Conservation (phyloP, 371 early-diverging fungal genomes). For the Mucor circinelloides region DNA sequence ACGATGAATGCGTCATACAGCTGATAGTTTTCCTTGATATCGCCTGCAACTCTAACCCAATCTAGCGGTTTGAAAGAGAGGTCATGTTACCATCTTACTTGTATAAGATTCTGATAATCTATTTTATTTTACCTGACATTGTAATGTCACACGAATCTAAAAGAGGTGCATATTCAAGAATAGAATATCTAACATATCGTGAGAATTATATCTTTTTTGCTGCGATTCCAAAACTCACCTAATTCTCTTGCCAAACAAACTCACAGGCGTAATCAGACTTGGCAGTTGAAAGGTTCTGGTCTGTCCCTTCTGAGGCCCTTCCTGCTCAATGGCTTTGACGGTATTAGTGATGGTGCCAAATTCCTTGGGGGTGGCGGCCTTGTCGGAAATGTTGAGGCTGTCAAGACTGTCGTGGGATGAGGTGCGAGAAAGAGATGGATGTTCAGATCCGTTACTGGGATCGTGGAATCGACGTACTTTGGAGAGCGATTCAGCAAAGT, state of each 20-base stretch:
- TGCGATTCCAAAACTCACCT: constrained; percentile 40
- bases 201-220: constrained; percentile 2
- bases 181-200: constrained; percentile 65
- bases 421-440: constrained; percentile 21
- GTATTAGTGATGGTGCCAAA: constrained; percentile 39
- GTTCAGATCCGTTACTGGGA: constrained; percentile 30
- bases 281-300: constrained; percentile 41
- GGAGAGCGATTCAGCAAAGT: constrained; percentile 76
- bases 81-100: neutral
- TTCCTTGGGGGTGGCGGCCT: constrained; percentile 5
- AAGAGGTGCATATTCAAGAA: constrained; percentile 92
- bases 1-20: constrained; percentile 93
- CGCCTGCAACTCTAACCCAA: constrained; percentile 95
- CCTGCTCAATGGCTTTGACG: constrained; percentile 28
- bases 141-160: constrained; percentile 96
- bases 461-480: constrained; percentile 89
- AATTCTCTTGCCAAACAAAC: constrained; percentile 91
- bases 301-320: constrained; percentile 20
- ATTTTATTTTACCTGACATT: constrained; percentile 61
- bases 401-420: constrained; percentile 34
- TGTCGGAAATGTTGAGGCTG: constrained; percentile 16
- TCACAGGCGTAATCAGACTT: constrained; percentile 89
- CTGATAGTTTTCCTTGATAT: constrained; percentile 93
- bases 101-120: neutral
- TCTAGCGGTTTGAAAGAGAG: constrained; percentile 56